Conservation (phyloP, 2,329 filamentous ascomycete genomes). For the Rugonectria rugulosa region DNA sequence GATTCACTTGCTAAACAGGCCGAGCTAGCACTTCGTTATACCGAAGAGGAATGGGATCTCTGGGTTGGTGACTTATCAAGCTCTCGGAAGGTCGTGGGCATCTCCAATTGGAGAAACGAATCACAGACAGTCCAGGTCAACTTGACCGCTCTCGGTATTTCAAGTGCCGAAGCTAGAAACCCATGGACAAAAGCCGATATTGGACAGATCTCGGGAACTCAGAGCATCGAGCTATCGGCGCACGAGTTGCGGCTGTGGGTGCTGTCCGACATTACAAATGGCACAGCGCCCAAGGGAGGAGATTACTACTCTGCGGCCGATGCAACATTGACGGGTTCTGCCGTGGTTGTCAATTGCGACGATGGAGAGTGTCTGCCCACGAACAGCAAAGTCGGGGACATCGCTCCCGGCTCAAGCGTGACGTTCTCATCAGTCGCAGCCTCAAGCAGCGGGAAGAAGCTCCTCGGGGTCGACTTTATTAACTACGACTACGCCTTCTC, state of each 20-base stretch:
- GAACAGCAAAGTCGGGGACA: conserved; percentile 51
- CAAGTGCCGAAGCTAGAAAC: conserved; percentile 48
- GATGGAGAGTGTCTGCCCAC: conserved; percentile 51
- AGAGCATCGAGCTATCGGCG: conserved; percentile 43
- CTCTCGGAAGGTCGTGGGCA: conserved; percentile 51
- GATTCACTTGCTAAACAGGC: conserved; percentile 61
- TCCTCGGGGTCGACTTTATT: conserved; percentile 58
- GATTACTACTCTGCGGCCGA: conserved; percentile 50
- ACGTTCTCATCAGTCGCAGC: conserved; percentile 45
- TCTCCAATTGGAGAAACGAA: conserved; percentile 59
- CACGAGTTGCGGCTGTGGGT: conserved; percentile 52
- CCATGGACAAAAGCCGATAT: conserved; percentile 48
- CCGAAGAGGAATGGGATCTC: conserved; percentile 58
- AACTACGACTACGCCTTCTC: conserved; percentile 59
- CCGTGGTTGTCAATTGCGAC: conserved; percentile 45
- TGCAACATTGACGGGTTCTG: conserved; percentile 47
- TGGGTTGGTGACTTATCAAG: conserved; percentile 58
- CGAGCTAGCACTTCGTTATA: conserved; percentile 55
- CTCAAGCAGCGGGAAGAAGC: conserved; percentile 43
- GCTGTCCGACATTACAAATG: conserved; percentile 43
- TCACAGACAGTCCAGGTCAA: conserved; percentile 52
- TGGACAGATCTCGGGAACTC: conserved; percentile 42
- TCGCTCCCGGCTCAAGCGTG: conserved; percentile 45
- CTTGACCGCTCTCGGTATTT: conserved; percentile 49
- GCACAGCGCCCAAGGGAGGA: conserved; percentile 30